Base-by-base conservation (phyloP, 495 filamentous ascomycete genomes). In the Xylaria flabelliformis region DNA sequence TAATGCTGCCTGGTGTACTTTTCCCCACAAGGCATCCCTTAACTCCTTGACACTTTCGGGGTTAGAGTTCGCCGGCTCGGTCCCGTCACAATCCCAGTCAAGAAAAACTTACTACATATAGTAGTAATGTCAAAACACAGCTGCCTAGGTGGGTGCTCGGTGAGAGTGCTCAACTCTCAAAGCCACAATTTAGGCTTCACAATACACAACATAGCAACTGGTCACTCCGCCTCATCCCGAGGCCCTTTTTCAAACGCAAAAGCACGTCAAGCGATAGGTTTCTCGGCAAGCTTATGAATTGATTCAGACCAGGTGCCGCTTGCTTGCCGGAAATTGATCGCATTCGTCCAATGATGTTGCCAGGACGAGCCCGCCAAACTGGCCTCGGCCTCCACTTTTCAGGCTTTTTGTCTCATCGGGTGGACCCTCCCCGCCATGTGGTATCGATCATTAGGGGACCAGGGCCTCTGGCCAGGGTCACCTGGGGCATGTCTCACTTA, bases 311-410 rank as follows among this genome's bases (percentile, higher is more conserved):
- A 50, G 63, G 21, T 48, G 63, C 42, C 63, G 63, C 42, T 48
- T 48, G 26, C 39, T 50, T 46, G 63, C 63, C 42, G 42, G 63
- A 50, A 59, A 50, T 42, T 42, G n/a, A 13, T 34, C 21, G 26
- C 10, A 29, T 61, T 3, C 13, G 19, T 44, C 65, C 48, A 67
- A 67, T 67, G 50, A 67, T 10, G 44, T 7, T 0, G 50, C 21
- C 21, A 53, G 32, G 36, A 67, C 26, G 65, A 67, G 34, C 65
- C 64, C 65, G 65, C 50, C 34, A 21, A 42, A 9, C 48, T 56
- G 65, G 65, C 65, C 19, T 56, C 34, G 65, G 65, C 65, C 65
- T 53, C 64, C 64, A 67, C 64, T 53, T 67, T 53, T 67, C 64
- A 51, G 46, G 32, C 64, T 67, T 67, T 67, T 67, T 53, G 46